Percentiles rank a stretch among this genome's conserved stretches.
These are phyloP conservation scores for Cercospora sp. DNA, from an alignment of 2,329 filamentous ascomycete species.

Conservation along the genomic window DNA sequence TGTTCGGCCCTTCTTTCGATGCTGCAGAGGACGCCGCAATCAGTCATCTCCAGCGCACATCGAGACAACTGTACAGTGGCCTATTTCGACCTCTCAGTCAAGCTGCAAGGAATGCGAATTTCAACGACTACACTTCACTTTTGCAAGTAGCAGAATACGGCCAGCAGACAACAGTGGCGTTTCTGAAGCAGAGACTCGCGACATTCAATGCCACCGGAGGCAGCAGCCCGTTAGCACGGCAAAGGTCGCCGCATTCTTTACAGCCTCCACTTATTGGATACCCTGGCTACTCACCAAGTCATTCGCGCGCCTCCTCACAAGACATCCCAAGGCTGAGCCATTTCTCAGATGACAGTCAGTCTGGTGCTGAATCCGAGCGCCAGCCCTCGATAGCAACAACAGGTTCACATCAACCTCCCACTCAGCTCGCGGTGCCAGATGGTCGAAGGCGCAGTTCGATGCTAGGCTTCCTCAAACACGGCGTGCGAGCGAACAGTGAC, in stretches of 20 bases:
- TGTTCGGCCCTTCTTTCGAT: constrained; percentile 33
- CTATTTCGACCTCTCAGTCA: background rate
- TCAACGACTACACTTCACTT: background rate
- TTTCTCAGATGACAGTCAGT: background rate
- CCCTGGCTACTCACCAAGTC: background rate
- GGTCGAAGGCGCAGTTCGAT: constrained; percentile 3
- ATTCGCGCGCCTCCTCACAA: background rate
- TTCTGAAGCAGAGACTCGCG: background rate
- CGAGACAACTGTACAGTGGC: constrained; percentile 27
- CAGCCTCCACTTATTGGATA: background rate
- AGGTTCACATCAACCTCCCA: background rate
- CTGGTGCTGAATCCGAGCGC: background rate
- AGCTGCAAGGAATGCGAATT: background rate
- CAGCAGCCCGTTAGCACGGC: background rate
- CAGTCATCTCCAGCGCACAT: constrained; percentile 32
- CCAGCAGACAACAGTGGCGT: background rate
- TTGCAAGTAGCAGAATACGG: background rate
- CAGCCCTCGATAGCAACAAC: background rate
- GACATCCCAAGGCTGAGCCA: background rate
- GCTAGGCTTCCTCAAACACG: background rate
- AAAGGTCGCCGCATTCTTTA: background rate
- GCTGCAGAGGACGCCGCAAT: constrained; percentile 32
- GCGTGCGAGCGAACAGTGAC: background rate
- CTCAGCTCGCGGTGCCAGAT: background rate
- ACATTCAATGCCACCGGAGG: background rate